Evolutionary conservation across 306 rosid species (phyloP).

Genomic region (Cicer arietinum): DNA sequence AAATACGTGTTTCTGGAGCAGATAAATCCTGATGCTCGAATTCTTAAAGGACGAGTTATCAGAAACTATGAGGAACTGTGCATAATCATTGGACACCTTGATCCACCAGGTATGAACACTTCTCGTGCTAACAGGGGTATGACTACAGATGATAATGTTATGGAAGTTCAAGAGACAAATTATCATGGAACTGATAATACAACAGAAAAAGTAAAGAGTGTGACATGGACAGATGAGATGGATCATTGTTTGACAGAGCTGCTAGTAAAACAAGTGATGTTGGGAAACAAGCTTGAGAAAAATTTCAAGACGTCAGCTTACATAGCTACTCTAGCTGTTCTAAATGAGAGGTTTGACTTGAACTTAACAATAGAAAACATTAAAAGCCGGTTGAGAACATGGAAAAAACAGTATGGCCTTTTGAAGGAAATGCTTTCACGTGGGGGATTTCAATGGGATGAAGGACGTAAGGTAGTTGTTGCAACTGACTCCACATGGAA

Average conservation of each 20-base stretch:
- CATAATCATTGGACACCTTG: constrained; percentile 52
- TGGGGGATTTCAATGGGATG: constrained; percentile 63
- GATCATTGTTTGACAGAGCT: constrained; percentile 57
- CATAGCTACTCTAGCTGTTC: constrained; percentile 48
- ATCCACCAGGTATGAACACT: constrained; percentile 50
- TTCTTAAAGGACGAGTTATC: constrained; percentile 57
- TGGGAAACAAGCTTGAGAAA: constrained; percentile 64
- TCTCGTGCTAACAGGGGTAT: constrained; percentile 46
- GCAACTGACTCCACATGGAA: constrained; percentile 59
- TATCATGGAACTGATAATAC: constrained; percentile 43
- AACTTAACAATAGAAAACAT: constrained; percentile 58
- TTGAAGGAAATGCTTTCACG: constrained; percentile 57
- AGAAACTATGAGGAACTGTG: constrained; percentile 57
- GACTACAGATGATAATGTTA: constrained; percentile 45
- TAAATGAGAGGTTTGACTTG: constrained; percentile 59
- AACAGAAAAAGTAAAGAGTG: constrained; percentile 45
- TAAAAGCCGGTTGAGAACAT: constrained; percentile 52
- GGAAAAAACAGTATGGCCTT: constrained; percentile 57
- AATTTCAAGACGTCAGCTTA: constrained; percentile 58
- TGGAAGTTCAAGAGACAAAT: constrained; percentile 49
- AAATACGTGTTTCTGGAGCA: constrained; percentile 38
- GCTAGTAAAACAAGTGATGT: constrained; percentile 56
- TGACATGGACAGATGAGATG: constrained; percentile 64
- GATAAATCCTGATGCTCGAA: constrained; percentile 60
- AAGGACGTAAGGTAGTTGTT: constrained; percentile 52